phyloP scores from a whole-genome alignment of 2,329 filamentous ascomycete species.

The Dothistroma septosporum region DNA sequence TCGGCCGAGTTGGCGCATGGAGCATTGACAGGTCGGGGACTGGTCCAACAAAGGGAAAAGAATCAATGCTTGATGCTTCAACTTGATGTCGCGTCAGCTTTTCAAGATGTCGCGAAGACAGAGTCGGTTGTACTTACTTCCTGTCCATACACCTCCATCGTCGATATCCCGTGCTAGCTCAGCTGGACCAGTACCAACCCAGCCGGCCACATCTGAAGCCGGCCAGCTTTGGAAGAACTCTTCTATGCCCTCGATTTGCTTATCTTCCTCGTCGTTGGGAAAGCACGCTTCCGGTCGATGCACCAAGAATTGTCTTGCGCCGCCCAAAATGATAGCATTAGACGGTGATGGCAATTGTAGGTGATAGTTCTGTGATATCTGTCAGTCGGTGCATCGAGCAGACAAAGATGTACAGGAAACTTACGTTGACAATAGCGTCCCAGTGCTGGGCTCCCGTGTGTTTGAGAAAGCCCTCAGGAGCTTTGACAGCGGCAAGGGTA shows the following conservation, averaged over 20 bases:
- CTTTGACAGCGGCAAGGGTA: slow-evolving; percentile 31
- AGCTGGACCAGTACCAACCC: slow-evolving; percentile 19
- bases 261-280: slow-evolving; percentile 27
- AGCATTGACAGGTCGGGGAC: slow-evolving; percentile 17
- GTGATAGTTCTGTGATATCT: slow-evolving; percentile 28
- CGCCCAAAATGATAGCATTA: slow-evolving; percentile 32
- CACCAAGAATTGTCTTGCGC: slow-evolving; percentile 26
- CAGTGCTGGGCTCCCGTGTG: slow-evolving; percentile 34
- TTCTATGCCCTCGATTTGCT: slow-evolving; percentile 27
- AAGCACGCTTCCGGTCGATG: slow-evolving; percentile 27
- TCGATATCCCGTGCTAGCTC: slow-evolving; percentile 22
- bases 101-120: slow-evolving; percentile 2
- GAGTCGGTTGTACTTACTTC: slow-evolving; percentile 18
- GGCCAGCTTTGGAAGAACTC: slow-evolving; percentile 34
- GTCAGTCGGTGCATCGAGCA: background rate
- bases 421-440: slow-evolving; percentile 29
- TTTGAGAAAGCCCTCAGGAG: slow-evolving; percentile 31
- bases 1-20: too few species aligned
- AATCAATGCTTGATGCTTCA: slow-evolving; percentile 16
- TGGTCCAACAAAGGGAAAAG: slow-evolving; percentile 30
- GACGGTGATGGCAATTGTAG: slow-evolving; percentile 33
- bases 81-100: slow-evolving; percentile 10
- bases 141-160: slow-evolving; percentile 33
- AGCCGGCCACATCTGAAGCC: slow-evolving; percentile 25
- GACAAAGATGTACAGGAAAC: background rate